Evolutionary conservation across 768 basidiomycete species (phyloP), one percentile per base, ranked within the genome.

Genomic region (Phlebiopsis flavidoalba): DNA sequence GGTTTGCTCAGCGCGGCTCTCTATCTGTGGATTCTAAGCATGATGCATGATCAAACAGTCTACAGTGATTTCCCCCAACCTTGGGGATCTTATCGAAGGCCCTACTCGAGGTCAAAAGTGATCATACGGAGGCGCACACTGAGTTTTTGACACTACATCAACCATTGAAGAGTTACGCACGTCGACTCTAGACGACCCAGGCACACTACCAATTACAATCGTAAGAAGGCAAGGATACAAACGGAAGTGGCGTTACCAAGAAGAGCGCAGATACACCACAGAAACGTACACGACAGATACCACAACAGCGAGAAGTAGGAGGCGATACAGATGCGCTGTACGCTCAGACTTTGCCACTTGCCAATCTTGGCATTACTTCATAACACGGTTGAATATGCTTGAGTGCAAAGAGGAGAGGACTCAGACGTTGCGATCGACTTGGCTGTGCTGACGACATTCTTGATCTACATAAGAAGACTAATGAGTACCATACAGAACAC

Each of bases 301-400:
- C 36, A 14, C 52, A 1, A 33, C 31, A 8, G 24, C 24, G 1
- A 31, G 31, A 17, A 53, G 31, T 5, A 35, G 31, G 8, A 53
- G 31, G 12, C 31, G 52, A 33, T 53, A 19, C 2, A 36, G 5
- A 36, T 19, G 14, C 31, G 12, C 19, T 1, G 52, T 36, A 21
- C 54, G 37, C 19, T 55, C 54, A 22, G 14, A 22, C 36, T 55
- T 55, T 21, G 54, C 54, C 10, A 45, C 24, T 15, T 31, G 37
- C 59, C 59, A 60, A 33, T 60, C 59, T 21, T 52, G 47, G n/a
- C 50, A 60, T 49, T 5, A 60, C 59, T 7, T 60, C 59, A 0
- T 54, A 33, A 24, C 53, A 51, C 1, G 50, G 47, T 26, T 53
- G 15, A 17, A 60, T 51, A 47, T 60, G 52, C 33, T 26, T 31